A percentile compares a stretch with the other conserved stretches of the same genome.
Conservation (phyloP, 2,329 filamentous ascomycete genomes). For the Pyrenophora seminiperda region DNA sequence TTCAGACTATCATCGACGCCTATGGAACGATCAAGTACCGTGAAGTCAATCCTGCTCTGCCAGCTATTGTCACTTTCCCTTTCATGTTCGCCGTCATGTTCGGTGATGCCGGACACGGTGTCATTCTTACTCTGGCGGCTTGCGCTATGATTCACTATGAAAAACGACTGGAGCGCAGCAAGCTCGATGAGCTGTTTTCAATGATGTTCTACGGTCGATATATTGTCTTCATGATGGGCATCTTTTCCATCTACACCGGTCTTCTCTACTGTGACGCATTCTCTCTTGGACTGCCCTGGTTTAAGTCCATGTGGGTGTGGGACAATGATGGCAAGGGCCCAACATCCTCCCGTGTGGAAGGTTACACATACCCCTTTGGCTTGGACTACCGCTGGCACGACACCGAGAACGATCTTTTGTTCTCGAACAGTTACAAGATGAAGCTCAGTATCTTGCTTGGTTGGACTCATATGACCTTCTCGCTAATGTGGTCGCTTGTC, state of each 20-base stretch:
- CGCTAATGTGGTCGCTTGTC: constrained; percentile 87
- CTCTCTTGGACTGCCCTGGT: constrained; percentile 88
- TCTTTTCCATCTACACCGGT: constrained; percentile 96
- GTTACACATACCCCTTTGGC: constrained; percentile 92
- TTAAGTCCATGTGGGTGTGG: constrained; percentile 89
- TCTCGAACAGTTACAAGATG: constrained; percentile 99
- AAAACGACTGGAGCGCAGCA: constrained; percentile 77
- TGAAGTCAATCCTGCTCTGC: constrained; percentile 94
- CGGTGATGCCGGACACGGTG: constrained; percentile 92
- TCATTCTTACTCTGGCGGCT: constrained; percentile 84
- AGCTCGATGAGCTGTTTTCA: constrained; percentile 94
- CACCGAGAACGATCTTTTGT: constrained; percentile 91
- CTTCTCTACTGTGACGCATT: constrained; percentile 98
- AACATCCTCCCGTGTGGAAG: constrained; percentile 65
- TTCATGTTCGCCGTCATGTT: constrained; percentile 99
- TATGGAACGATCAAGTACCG: constrained; percentile 98
- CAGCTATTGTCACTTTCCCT: constrained; percentile 97
- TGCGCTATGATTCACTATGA: constrained; percentile 97
- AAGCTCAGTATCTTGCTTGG: constrained; percentile 98
- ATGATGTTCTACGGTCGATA: constrained; percentile 99
- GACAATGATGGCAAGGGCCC: constrained; percentile 71
- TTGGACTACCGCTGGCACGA: constrained; percentile 97
- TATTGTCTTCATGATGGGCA: constrained; percentile 97
- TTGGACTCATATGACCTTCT: constrained; percentile 99
- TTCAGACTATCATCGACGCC: constrained; percentile 98